Conservation (phyloP, 768 basidiomycete genomes). For the Naematelia aurantialba region DNA sequence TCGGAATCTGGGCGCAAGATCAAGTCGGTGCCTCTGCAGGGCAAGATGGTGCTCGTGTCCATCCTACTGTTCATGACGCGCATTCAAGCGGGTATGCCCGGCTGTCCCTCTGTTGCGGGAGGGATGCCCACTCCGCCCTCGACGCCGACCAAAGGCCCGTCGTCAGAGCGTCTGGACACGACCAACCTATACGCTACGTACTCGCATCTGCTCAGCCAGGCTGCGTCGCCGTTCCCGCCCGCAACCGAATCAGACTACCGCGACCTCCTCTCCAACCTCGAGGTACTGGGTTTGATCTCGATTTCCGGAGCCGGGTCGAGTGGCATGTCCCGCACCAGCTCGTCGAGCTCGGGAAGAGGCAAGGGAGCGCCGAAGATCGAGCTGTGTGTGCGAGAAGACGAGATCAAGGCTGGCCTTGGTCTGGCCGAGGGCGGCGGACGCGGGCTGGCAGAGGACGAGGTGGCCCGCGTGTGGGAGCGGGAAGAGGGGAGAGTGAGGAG, state of each 20-base stretch:
- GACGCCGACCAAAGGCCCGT: conserved; percentile 20
- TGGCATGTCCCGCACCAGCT: conserved; percentile 19
- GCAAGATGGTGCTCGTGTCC: conserved; percentile 48
- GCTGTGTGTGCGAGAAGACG: conserved; percentile 40
- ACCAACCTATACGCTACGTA: conserved; percentile 48
- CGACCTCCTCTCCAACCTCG: conserved; percentile 49
- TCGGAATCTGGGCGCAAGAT: conserved; percentile 41
- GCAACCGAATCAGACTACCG: conserved; percentile 48
- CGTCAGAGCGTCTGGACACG: conserved; percentile 9
- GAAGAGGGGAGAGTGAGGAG: conserved; percentile 25
- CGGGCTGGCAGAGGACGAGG: conserved; percentile 46
- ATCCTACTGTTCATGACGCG: conserved; percentile 39
- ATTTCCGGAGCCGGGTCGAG: conserved; percentile 12
- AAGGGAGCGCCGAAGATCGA: conserved; percentile 30
- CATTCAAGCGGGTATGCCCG: conserved; percentile 26
- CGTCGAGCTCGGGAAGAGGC: background rate
- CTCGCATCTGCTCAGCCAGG: conserved; percentile 41
- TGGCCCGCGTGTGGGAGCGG: conserved; percentile 40
- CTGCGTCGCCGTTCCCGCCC: conserved; percentile 43
- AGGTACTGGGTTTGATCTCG: conserved; percentile 43
- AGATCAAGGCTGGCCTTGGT: conserved; percentile 41
- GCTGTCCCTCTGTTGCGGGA: conserved; percentile 18
- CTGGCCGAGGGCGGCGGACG: conserved; percentile 13
- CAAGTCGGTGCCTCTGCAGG: conserved; percentile 48
- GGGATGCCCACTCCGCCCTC: conserved; percentile 12